Evolutionary conservation across 495 filamentous ascomycete genomes (phyloP).

Genomic region (Viridothelium virens): DNA sequence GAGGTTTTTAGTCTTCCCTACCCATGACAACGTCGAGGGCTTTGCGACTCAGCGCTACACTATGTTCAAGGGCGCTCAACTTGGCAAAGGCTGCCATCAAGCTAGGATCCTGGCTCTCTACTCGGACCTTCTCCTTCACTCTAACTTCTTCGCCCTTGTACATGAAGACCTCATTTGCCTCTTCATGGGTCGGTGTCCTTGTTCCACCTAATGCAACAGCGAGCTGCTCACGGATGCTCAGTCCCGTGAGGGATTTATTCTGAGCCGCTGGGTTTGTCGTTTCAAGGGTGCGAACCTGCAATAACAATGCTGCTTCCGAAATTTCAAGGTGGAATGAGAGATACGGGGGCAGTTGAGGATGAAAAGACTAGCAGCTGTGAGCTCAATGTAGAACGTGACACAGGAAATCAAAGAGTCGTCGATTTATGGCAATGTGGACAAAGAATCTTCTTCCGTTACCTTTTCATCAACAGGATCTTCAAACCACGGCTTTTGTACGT

Average conservation of each 20-base stretch:
- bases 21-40: slow-evolving; percentile 79
- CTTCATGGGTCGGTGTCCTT: slow-evolving; percentile 52
- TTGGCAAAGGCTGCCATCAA: slow-evolving; percentile 83
- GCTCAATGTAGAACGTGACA: neutral
- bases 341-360: slow-evolving; percentile 50
- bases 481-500: slow-evolving; percentile 50
- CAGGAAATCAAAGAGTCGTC: neutral
- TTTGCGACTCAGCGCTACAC: slow-evolving; percentile 56
- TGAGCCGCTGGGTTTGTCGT: slow-evolving; percentile 39
- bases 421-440: neutral
- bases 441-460: slow-evolving; percentile 29
- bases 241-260: slow-evolving; percentile 43
- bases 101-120: slow-evolving; percentile 87
- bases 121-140: slow-evolving; percentile 81
- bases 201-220: slow-evolving; percentile 48
- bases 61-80: slow-evolving; percentile 70
- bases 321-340: slow-evolving; percentile 71
- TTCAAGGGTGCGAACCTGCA: slow-evolving; percentile 74
- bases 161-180: slow-evolving; percentile 63
- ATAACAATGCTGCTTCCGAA: slow-evolving; percentile 66
- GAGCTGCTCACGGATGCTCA: slow-evolving; percentile 52
- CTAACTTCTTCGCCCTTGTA: slow-evolving; percentile 62
- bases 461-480: slow-evolving; percentile 47
- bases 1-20: slow-evolving; percentile 36
- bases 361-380: slow-evolving; percentile 37